Evolutionary conservation across 768 basidiomycete species (phyloP).

Genomic region (Pleurotus citrinopileatus): DNA sequence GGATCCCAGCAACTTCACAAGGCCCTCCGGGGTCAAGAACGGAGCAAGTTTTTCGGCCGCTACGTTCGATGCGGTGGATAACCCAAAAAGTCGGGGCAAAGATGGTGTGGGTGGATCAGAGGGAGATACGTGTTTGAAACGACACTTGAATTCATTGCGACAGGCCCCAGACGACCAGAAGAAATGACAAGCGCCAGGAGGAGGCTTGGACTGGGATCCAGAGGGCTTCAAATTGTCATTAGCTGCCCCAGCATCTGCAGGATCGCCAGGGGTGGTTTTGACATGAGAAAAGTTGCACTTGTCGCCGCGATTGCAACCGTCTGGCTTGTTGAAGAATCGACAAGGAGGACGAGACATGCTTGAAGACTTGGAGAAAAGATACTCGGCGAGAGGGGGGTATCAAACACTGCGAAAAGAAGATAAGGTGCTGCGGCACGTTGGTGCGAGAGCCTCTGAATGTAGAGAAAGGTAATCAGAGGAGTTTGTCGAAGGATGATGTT

Average conservation of each 20-base stretch:
- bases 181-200: conserved; percentile 39
- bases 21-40: conserved; percentile 42
- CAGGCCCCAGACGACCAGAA: conserved; percentile 50
- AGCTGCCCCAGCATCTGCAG: conserved; percentile 8
- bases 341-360: conserved; percentile 32
- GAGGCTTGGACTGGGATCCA: conserved; percentile 15
- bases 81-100: conserved; percentile 9
- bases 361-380: no score
- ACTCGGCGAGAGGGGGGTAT: neutral
- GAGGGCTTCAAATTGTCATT: conserved; percentile 6
- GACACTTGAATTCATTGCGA: conserved; percentile 42
- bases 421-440: neutral
- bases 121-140: conserved; percentile 32
- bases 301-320: conserved; percentile 45
- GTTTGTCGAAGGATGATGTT: no score
- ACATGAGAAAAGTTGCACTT: conserved; percentile 33
- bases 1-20: conserved; percentile 38
- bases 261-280: conserved; percentile 7
- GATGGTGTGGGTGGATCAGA: conserved; percentile 5
- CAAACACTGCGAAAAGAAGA: neutral
- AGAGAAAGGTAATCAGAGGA: no score
- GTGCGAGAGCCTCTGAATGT: no score
- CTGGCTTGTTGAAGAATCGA: conserved; percentile 35
- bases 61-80: conserved; percentile 9
- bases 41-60: conserved; percentile 30